A percentile compares a stretch with the other conserved stretches of the same genome.
Conservation (phyloP, 306 rosid genomes). For the Cicer yamashitae region DNA sequence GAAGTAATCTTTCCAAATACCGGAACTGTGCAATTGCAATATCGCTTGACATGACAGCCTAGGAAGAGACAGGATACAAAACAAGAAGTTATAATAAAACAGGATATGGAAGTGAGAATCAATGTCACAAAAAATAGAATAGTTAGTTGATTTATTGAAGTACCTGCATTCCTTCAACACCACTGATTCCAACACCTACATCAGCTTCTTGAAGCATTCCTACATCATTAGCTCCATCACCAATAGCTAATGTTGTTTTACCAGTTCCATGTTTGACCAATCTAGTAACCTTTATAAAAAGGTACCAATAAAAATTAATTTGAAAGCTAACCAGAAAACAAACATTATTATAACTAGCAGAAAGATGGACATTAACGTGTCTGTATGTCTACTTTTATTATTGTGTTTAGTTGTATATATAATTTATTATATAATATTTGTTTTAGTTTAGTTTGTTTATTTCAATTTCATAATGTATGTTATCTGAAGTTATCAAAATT, state of each 20-base stretch:
- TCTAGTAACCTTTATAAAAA: constrained; percentile 69
- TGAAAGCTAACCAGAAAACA: neutral
- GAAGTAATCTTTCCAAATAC: constrained; percentile 82
- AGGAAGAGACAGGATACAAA: constrained; percentile 27
- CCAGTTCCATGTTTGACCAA: constrained; percentile 86
- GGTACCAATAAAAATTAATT: constrained; percentile 9
- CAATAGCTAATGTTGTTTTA: constrained; percentile 88
- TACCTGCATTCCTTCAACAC: constrained; percentile 98
- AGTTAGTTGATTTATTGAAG: constrained; percentile 16
- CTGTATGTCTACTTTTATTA: neutral
- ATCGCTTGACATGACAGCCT: constrained; percentile 98
- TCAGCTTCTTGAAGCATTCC: constrained; percentile 99
- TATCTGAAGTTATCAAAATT: no score
- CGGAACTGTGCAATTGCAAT: constrained; percentile 88
- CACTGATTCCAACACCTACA: constrained; percentile 91
- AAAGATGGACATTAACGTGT: neutral
- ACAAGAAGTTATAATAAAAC: neutral
- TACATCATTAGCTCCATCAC: constrained; percentile 96
- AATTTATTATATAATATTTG: no score
- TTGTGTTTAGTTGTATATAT: no score
- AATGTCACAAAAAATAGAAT: neutral
- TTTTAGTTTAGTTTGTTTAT: no score
- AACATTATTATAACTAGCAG: neutral
- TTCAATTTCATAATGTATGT: no score
- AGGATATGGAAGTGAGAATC: constrained; percentile 27